Evolutionary conservation across 1,284 basidiomycete genomes (phyloP).

Genomic region (Leccinum glutinopallens): DNA sequence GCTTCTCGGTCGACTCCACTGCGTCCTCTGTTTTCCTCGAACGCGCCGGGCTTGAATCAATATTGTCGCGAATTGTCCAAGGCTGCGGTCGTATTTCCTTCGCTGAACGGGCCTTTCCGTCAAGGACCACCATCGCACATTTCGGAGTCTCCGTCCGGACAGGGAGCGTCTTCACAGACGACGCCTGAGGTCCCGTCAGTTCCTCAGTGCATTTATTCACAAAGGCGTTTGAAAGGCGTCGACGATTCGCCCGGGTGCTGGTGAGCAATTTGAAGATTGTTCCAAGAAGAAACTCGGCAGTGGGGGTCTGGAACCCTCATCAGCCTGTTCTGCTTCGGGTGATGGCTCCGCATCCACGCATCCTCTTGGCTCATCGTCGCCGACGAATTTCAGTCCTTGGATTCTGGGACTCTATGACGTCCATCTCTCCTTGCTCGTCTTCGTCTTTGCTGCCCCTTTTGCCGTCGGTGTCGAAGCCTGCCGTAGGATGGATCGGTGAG

Average conservation of each 20-base stretch:
- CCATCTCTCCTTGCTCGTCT: constrained; percentile 28
- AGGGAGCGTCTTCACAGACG: constrained; percentile 8
- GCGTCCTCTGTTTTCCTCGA: neutral
- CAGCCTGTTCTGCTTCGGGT: neutral
- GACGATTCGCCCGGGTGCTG: too few relatives aligned
- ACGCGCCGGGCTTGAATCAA: constrained; percentile 4
- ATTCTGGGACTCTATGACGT: constrained; percentile 32
- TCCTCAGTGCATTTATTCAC: constrained; percentile 6
- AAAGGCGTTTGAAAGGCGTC: neutral
- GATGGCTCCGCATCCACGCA: constrained; percentile 11
- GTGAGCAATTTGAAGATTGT: too few relatives aligned
- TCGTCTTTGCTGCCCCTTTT: constrained; percentile 26
- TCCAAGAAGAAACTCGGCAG: too few relatives aligned
- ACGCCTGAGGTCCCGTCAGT: constrained; percentile 16
- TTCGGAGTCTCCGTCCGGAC: neutral
- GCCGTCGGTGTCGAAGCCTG: constrained; percentile 11
- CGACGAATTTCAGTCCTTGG: constrained; percentile 19
- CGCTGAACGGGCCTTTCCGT: constrained; percentile 29
- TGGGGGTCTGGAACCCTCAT: neutral
- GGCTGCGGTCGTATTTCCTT: constrained; percentile 28
- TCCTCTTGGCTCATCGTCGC: constrained; percentile 18
- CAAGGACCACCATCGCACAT: constrained; percentile 18
- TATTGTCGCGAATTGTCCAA: constrained; percentile 13
- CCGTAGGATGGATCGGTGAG: constrained; percentile 1
- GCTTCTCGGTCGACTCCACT: constrained; percentile 14